A percentile compares a stretch with the other conserved stretches of the same genome.
Evolutionary conservation across 2,329 filamentous ascomycete species (phyloP).

Genomic region (Rutstroemia sp.): DNA sequence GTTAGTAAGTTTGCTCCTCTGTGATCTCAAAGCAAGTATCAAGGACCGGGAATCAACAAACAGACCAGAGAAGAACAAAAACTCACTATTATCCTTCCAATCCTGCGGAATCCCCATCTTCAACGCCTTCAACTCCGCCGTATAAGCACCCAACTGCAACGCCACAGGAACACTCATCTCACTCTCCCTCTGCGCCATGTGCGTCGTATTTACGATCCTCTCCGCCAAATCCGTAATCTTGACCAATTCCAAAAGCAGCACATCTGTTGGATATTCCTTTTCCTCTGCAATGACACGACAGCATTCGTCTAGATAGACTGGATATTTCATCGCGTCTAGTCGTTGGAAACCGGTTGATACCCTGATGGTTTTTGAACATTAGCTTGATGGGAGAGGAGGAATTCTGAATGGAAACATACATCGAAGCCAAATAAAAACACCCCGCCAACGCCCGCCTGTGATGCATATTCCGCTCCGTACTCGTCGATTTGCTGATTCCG

Average conservation of each 20-base stretch:
- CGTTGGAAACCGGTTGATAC: background rate
- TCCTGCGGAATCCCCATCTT: background rate
- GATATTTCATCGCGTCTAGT: slow-evolving; percentile 5
- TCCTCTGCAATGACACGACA: background rate
- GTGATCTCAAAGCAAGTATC: background rate
- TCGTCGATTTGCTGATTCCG: background rate
- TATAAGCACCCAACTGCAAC: background rate
- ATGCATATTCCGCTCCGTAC: background rate
- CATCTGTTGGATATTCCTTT: background rate
- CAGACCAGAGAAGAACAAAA: background rate
- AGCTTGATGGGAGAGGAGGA: background rate
- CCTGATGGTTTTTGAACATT: background rate
- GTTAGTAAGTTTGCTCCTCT: background rate
- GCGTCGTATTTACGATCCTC: background rate
- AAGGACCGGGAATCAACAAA: background rate
- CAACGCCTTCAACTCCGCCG: background rate
- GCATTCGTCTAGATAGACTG: slow-evolving; percentile 1
- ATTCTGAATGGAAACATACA: background rate
- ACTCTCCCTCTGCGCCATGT: background rate
- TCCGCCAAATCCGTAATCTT: slow-evolving; percentile 1
- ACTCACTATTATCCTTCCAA: background rate
- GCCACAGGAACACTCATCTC: background rate
- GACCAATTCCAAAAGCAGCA: background rate
- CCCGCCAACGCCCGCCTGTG: slow-evolving; percentile 2
- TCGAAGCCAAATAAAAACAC: slow-evolving; percentile 3